phyloP scores from a whole-genome alignment of 768 basidiomycete species.

The Lentinula detonsa region DNA sequence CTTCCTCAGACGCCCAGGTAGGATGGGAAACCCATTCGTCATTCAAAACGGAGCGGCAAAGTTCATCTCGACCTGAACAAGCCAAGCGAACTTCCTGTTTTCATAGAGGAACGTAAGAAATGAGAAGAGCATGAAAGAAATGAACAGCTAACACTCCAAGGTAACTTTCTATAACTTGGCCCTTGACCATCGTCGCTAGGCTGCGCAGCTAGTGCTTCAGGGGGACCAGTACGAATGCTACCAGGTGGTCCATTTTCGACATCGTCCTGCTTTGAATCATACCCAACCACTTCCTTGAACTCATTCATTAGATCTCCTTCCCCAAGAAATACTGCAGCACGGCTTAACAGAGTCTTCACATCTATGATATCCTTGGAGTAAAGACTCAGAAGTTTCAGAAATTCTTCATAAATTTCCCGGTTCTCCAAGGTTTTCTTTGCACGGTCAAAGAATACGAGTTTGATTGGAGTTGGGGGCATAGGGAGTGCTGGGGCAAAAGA shows the following conservation, averaged over 20 bases:
- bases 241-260: slow-evolving; percentile 70
- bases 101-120: neutral
- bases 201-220: slow-evolving; percentile 71
- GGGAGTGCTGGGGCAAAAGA: slow-evolving; percentile 15
- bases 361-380: slow-evolving; percentile 93
- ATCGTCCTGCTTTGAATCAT: slow-evolving; percentile 60
- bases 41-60: slow-evolving; percentile 94
- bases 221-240: slow-evolving; percentile 69
- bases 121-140: neutral
- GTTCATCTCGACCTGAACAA: slow-evolving; percentile 91
- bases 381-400: slow-evolving; percentile 86
- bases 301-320: slow-evolving; percentile 73
- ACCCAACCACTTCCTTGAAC: slow-evolving; percentile 83
- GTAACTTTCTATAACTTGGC: slow-evolving; percentile 89
- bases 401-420: slow-evolving; percentile 84
- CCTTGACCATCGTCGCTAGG: slow-evolving; percentile 84
- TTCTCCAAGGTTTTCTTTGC: slow-evolving; percentile 77
- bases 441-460: slow-evolving; percentile 91
- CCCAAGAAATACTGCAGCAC: slow-evolving; percentile 76
- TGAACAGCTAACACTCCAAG: slow-evolving; percentile 66
- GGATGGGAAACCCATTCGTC: slow-evolving; percentile 99
- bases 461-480: slow-evolving; percentile 44
- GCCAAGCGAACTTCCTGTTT: slow-evolving; percentile 79
- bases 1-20: slow-evolving; percentile 95
- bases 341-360: slow-evolving; percentile 71